Percentiles rank a stretch among this genome's conserved stretches.
Conservation (phyloP, 2,329 filamentous ascomycete species). For the Gyromitra esculenta region DNA sequence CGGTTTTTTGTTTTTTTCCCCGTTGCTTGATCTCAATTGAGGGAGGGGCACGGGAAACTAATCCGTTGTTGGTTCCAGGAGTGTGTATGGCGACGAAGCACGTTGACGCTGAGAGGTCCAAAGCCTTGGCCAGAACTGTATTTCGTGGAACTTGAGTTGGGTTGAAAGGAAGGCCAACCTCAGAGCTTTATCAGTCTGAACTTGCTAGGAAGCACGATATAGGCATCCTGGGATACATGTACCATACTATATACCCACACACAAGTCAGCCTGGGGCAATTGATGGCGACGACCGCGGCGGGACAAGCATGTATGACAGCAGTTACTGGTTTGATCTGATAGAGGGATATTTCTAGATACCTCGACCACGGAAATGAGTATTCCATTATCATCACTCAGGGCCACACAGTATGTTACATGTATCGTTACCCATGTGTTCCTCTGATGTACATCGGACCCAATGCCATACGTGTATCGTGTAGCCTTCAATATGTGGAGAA, state of each 20-base stretch:
- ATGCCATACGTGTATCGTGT: constrained; percentile 13
- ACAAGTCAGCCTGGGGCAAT: constrained; percentile 30
- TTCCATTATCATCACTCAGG: constrained; percentile 14
- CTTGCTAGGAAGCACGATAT: constrained; percentile 31
- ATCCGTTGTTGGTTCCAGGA: constrained; percentile 27
- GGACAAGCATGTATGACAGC: constrained; percentile 29
- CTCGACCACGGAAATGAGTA: background rate
- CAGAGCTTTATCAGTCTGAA: constrained; percentile 28
- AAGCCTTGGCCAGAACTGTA: constrained; percentile 35
- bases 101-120: constrained; percentile 29
- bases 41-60: constrained; percentile 42
- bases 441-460: constrained; percentile 20
- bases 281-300: constrained; percentile 21
- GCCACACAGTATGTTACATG: background rate
- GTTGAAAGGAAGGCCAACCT: constrained; percentile 18
- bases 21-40: constrained; percentile 45
- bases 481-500: constrained; percentile 7
- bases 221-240: constrained; percentile 6
- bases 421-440: background rate
- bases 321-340: constrained; percentile 21
- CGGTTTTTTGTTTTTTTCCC: constrained; percentile 36
- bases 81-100: constrained; percentile 24
- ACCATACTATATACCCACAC: constrained; percentile 25
- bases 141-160: constrained; percentile 19
- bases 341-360: constrained; percentile 23